phyloP scores from a whole-genome alignment of 495 filamentous ascomycete species.

The Hypoxylon rickii region DNA sequence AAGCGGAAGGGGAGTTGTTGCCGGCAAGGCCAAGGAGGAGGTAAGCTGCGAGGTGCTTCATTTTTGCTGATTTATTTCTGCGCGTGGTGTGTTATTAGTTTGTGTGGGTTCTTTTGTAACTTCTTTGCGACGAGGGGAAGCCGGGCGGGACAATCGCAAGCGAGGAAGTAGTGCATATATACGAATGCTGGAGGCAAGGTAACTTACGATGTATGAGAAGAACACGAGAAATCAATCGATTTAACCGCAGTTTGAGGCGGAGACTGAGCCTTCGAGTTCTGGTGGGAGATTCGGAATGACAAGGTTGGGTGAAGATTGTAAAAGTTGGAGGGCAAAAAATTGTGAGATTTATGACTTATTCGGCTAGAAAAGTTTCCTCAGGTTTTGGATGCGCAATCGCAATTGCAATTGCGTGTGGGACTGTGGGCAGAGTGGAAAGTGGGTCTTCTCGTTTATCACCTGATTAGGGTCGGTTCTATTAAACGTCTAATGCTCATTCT shows the following conservation, averaged over 20 bases:
- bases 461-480: constrained; percentile 47
- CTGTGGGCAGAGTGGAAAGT: constrained; percentile 26
- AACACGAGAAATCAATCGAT: constrained; percentile 64
- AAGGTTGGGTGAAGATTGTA: constrained; percentile 30
- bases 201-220: constrained; percentile 39
- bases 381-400: constrained; percentile 22
- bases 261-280: constrained; percentile 63
- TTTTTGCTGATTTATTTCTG: constrained; percentile 61
- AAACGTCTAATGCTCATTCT: background rate
- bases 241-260: constrained; percentile 60
- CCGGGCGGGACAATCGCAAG: background rate
- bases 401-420: constrained; percentile 31
- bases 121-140: constrained; percentile 20
- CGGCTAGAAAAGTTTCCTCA: constrained; percentile 34
- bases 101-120: constrained; percentile 1
- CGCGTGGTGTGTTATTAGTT: constrained; percentile 21
- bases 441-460: constrained; percentile 31
- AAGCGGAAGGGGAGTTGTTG: constrained; percentile 85
- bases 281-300: constrained; percentile 38
- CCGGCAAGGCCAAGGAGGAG: constrained; percentile 93
- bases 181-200: constrained; percentile 4
- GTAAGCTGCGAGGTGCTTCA: constrained; percentile 99
- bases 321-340: constrained; percentile 23
- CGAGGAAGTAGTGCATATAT: background rate
- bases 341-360: constrained; percentile 26